Evolutionary conservation across 2,329 filamentous ascomycete species (phyloP).

Genomic region (Triangularia setosa): DNA sequence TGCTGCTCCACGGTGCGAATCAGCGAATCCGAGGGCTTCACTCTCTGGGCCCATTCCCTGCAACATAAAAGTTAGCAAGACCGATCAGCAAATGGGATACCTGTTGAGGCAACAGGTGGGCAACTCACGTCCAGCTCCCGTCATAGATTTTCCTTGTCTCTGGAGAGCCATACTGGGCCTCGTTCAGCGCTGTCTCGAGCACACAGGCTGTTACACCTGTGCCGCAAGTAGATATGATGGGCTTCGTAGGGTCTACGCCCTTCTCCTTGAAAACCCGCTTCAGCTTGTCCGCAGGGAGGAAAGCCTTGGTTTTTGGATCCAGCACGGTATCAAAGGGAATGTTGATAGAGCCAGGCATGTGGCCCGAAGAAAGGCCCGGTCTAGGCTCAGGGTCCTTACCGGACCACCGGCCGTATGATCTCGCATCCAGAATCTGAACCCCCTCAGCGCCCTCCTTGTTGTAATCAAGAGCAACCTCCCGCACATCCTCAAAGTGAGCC

Average conservation of each 20-base stretch:
- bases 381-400: conserved; percentile 84
- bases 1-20: conserved; percentile 50
- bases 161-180: conserved; percentile 68
- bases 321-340: conserved; percentile 77
- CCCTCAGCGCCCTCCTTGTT: conserved; percentile 81
- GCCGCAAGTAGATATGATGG: conserved; percentile 84
- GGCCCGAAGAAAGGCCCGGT: conserved; percentile 79
- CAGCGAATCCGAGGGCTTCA: conserved; percentile 57
- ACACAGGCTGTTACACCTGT: conserved; percentile 92
- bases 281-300: conserved; percentile 69
- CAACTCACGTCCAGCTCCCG: conserved; percentile 91
- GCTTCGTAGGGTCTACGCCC: conserved; percentile 71
- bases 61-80: conserved; percentile 31
- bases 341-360: conserved; percentile 84
- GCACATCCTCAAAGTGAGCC: conserved; percentile 77
- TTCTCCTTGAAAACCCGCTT: conserved; percentile 73
- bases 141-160: conserved; percentile 79
- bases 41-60: conserved; percentile 66
- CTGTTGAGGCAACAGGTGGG: no score
- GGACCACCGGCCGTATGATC: conserved; percentile 73
- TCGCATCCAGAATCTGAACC: conserved; percentile 84
- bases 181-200: conserved; percentile 78
- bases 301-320: conserved; percentile 76
- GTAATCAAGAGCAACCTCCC: conserved; percentile 68
- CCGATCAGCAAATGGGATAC: background rate